These are phyloP conservation scores for Flaveria linearis DNA, from an alignment of 129 eudicot species.

Conservation along the genomic window DNA sequence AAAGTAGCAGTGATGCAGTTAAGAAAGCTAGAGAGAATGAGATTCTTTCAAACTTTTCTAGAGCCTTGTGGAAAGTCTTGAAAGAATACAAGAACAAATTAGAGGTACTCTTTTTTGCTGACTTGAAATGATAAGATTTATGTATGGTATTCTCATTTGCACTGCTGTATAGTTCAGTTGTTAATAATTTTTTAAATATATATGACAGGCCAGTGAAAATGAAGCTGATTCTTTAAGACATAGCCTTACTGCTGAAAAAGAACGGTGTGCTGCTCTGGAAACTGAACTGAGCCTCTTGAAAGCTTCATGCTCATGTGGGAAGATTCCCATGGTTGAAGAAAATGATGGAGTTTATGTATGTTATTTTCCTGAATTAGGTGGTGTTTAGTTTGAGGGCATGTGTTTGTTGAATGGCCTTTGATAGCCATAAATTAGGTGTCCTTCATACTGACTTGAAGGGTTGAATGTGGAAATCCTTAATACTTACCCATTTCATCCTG, in stretches of 20 bases:
- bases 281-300: slow-evolving; percentile 45
- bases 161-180: background rate
- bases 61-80: slow-evolving; percentile 72
- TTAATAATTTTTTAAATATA: background rate
- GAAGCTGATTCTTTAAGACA: slow-evolving; percentile 42
- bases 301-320: slow-evolving; percentile 34
- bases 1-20: slow-evolving; percentile 8
- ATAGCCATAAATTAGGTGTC: background rate
- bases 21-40: slow-evolving; percentile 47
- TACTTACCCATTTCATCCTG: background rate
- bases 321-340: slow-evolving; percentile 17
- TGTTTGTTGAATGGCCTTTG: background rate
- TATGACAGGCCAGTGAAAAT: slow-evolving; percentile 45
- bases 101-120: slow-evolving; percentile 42
- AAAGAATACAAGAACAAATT: slow-evolving; percentile 66
- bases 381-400: background rate
- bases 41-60: slow-evolving; percentile 56
- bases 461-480: background rate
- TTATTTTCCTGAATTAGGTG: background rate
- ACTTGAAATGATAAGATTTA: slow-evolving; percentile 9
- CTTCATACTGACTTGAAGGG: background rate
- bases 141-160: background rate
- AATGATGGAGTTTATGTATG: slow-evolving; percentile 1
- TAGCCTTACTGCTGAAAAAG: slow-evolving; percentile 43
- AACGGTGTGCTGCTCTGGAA: slow-evolving; percentile 42